phyloP scores from a whole-genome alignment of 78 protist species.

The Pelomyxa schiedti region DNA sequence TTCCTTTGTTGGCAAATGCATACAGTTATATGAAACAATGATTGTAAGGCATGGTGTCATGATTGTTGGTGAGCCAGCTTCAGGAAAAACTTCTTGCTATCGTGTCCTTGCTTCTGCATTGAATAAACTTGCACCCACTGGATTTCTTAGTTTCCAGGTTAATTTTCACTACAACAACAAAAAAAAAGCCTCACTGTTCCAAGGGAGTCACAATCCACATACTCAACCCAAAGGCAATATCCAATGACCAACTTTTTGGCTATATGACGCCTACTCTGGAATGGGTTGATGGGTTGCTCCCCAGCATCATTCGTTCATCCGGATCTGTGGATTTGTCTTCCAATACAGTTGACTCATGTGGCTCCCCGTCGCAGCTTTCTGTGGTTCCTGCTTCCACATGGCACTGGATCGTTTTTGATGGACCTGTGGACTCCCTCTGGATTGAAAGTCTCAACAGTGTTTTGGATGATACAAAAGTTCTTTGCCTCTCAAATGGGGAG shows the following conservation, averaged over 20 bases:
- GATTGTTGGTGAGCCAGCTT: slow-evolving; percentile 83
- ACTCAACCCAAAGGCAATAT: slow-evolving; percentile 77
- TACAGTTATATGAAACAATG: slow-evolving; percentile 67
- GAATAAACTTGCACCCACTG: slow-evolving; percentile 6
- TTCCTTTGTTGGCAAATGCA: slow-evolving; percentile 41
- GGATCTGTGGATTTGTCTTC: slow-evolving; percentile 42
- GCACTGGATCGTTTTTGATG: slow-evolving; percentile 78
- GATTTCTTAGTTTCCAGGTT: slow-evolving; percentile 31
- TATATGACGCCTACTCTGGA: slow-evolving; percentile 67
- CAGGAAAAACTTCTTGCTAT: slow-evolving; percentile 65
- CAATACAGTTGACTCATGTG: slow-evolving; percentile 65
- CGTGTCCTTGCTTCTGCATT: slow-evolving; percentile 43
- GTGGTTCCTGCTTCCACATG: neutral
- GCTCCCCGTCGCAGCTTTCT: slow-evolving; percentile 6
- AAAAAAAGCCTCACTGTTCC: neutral
- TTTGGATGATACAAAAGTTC: slow-evolving; percentile 87
- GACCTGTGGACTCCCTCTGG: slow-evolving; percentile 91
- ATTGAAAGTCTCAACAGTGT: slow-evolving; percentile 90
- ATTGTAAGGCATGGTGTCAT: slow-evolving; percentile 78
- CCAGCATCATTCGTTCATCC: slow-evolving; percentile 68
- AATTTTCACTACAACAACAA: neutral
- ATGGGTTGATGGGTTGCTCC: slow-evolving; percentile 85
- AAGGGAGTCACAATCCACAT: slow-evolving; percentile 11
- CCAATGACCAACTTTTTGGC: slow-evolving; percentile 79
- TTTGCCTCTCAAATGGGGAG: slow-evolving; percentile 79